Base-by-base conservation (phyloP, 2,329 filamentous ascomycete genomes). In the Epichloe bromicola region DNA sequence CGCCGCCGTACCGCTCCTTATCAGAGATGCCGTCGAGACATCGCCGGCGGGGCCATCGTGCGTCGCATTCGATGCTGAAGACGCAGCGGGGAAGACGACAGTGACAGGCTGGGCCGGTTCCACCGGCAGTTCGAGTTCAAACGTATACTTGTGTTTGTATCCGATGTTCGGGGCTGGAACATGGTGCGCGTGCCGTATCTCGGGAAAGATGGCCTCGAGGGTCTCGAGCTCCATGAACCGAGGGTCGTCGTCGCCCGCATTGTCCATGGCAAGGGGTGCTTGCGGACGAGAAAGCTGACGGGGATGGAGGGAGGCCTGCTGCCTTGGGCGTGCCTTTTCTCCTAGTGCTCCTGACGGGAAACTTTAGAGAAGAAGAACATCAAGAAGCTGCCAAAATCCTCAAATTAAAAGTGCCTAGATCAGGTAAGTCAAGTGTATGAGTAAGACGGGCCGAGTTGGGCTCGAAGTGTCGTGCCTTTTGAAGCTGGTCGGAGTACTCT, bases 131-230 rank as follows among this genome's bases (percentile, higher is more conserved):
- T 80, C 75, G 51, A 84, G 72, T 42, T 70, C 69, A 60, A 82
- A 74, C 7, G 67, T 69, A 58, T 74, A 73, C n/a, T 43, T 33
- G 2, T 54, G 54, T 3, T 15, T n/a, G 19, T 15, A 38, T 2
- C 36, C 19, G 40, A 5, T 14, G 11, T 23, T 26, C 26, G 5
- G 5, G 19, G 19, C 5, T 52, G 73, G 67, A 34, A 70, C 58
- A 6, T 68, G 60, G 44, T 70, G 63, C 19, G 71, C 62, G 8
- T 67, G 65, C 33, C 70, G 70, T 14, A 85, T 75, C 64, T 85
- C 82, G n/a, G 82, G 82, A 56, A 76, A 86, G 59, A 86, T 85
- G 55, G 80, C 79, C 51, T 72, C 67, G 51, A 85, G 72, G 14
- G 79, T 75, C 58, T 73, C 74, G 50, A 85, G 70, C 69, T 85